phyloP scores from a whole-genome alignment of 2,329 filamentous ascomycete species.

The Pseudogymnoascus sp. region DNA sequence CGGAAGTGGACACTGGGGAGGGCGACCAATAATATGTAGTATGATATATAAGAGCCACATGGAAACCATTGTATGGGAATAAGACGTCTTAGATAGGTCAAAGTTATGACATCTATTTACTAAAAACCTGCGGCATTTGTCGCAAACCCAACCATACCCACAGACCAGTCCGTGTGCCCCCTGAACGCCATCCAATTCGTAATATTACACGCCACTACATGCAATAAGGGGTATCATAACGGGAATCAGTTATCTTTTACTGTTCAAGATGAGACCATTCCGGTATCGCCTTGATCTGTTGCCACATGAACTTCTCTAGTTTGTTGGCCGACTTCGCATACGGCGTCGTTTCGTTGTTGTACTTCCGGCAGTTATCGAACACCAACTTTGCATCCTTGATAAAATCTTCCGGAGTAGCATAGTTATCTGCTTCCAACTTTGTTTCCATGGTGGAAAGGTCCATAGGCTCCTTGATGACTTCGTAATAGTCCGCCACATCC shows the following conservation, averaged over 20 bases:
- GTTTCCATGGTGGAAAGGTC: slow-evolving; percentile 91
- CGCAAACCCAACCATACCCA: neutral
- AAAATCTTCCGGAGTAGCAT: slow-evolving; percentile 86
- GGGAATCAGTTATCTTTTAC: neutral
- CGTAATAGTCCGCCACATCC: slow-evolving; percentile 97
- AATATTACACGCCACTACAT: slow-evolving; percentile 2
- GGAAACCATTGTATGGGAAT: neutral
- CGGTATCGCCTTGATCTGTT: slow-evolving; percentile 80
- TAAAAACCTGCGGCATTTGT: neutral
- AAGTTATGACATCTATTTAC: neutral
- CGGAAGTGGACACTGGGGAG: neutral
- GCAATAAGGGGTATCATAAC: slow-evolving; percentile 5
- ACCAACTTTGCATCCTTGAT: slow-evolving; percentile 80
- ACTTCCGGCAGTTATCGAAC: slow-evolving; percentile 89
- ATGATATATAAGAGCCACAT: slow-evolving; percentile 7
- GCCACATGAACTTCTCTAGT: slow-evolving; percentile 91
- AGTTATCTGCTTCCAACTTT: slow-evolving; percentile 89
- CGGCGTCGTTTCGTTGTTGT: slow-evolving; percentile 90
- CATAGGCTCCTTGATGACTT: slow-evolving; percentile 97
- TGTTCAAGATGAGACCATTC: slow-evolving; percentile 63
- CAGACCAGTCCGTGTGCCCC: neutral
- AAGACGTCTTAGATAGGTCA: neutral
- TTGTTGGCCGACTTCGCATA: slow-evolving; percentile 95
- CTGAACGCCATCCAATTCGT: slow-evolving; percentile 1
- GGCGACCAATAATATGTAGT: neutral